These are phyloP conservation scores for Xylariaceae sp. DNA, from an alignment of 2,329 filamentous ascomycete genomes.

Conservation along the genomic window DNA sequence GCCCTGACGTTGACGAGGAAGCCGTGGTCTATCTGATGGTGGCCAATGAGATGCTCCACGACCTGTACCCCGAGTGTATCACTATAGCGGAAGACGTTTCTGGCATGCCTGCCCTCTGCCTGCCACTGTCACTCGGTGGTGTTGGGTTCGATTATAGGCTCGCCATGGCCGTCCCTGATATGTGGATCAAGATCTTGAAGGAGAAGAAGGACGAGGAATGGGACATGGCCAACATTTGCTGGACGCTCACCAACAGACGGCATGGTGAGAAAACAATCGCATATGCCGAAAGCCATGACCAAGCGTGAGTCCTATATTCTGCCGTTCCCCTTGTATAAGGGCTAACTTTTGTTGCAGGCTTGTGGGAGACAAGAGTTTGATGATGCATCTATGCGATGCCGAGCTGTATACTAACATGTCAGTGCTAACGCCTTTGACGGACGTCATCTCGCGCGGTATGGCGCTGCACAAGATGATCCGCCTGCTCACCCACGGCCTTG, in stretches of 20 bases:
- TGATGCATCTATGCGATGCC: slow-evolving; percentile 98
- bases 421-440: slow-evolving; percentile 71
- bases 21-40: slow-evolving; percentile 93
- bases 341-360: slow-evolving; percentile 49
- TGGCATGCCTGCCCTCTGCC: slow-evolving; percentile 94
- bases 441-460: slow-evolving; percentile 85
- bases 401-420: slow-evolving; percentile 99
- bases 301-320: slow-evolving; percentile 63
- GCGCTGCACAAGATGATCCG: slow-evolving; percentile 97
- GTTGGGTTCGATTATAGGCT: slow-evolving; percentile 96
- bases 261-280: slow-evolving; percentile 98
- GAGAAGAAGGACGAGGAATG: slow-evolving; percentile 87
- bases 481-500: slow-evolving; percentile 82
- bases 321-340: neutral
- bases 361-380: slow-evolving; percentile 91
- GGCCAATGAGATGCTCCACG: slow-evolving; percentile 91
- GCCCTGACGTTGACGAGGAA: slow-evolving; percentile 81
- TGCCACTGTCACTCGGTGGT: slow-evolving; percentile 78
- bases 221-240: slow-evolving; percentile 81
- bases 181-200: slow-evolving; percentile 99
- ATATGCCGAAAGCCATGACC: slow-evolving; percentile 94
- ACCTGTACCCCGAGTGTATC: slow-evolving; percentile 80
- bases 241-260: slow-evolving; percentile 84
- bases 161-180: slow-evolving; percentile 95
- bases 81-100: slow-evolving; percentile 97